Evolutionary conservation across 305 asterid genomes (phyloP), one percentile per base, ranked within the genome.

Genomic region (Salvia sclarea): DNA sequence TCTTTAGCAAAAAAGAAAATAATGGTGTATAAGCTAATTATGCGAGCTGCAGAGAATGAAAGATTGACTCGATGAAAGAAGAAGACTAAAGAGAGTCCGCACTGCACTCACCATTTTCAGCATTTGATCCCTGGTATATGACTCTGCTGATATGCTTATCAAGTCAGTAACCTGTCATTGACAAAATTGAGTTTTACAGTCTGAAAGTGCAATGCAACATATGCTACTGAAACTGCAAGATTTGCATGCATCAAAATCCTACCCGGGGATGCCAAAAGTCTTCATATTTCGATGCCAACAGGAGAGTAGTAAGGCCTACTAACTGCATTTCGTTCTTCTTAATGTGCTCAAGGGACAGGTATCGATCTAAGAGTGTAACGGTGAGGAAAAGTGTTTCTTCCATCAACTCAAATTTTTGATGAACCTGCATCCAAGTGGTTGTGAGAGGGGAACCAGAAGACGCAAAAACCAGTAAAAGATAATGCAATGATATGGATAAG

Each of bases 211-310:
- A 20, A 48, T 8, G 28, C 28, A n/a, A n/a, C n/a, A n/a, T n/a
- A 56, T 33, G 61, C 25, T 9, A 35, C 9, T 21, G 44, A 43
- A 20, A 41, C 43, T 25, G 50, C 69, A 49, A 64, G 13, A 71
- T 68, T 48, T 48, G 60, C 24, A 70, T 61, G 76, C 65, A 33
- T 35, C 59, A 49, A 64, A 67, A 72, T 61, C 60, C 76, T 88
- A 93, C 96, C 91, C 84, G 85, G 11, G 96, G 98, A 77, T 88
- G 96, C 93, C 96, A 91, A 73, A 87, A 89, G 80, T 91, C 98
- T 72, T 93, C 98, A 76, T 93, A 93, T 72, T 93, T 93, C 33
- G 98, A 93, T 38, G 98, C 98, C 82, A 93, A 81, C 44, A 93
- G 76, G 57, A 93, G 96, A 76, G 96, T 85, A 72, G 98, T 88